These are phyloP conservation scores for Candida ponderosae DNA, from an alignment of 805 yeast genomes.

Conservation along the genomic window DNA sequence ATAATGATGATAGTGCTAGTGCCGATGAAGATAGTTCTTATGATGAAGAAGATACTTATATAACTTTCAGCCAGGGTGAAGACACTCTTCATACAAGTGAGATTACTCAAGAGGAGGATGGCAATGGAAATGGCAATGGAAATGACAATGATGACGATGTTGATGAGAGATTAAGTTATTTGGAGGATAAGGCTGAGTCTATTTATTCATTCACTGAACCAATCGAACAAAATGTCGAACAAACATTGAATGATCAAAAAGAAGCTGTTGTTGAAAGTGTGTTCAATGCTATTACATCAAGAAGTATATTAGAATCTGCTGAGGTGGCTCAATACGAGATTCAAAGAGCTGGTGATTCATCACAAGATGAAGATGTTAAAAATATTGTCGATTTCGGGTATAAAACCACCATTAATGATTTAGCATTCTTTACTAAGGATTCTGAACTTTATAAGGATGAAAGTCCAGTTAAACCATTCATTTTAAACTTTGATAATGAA, in stretches of 20 bases:
- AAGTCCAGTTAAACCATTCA: slow-evolving; percentile 12
- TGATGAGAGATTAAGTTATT: slow-evolving; percentile 2
- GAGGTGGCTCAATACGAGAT: slow-evolving; percentile 13
- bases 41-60: no score
- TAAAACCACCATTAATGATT: slow-evolving; percentile 19
- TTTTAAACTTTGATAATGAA: slow-evolving; percentile 27
- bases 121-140: not conserved
- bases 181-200: slow-evolving; percentile 3
- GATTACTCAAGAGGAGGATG: not conserved
- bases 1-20: no score
- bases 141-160: slow-evolving; percentile 4
- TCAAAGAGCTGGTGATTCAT: not conserved
- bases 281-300: slow-evolving; percentile 47
- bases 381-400: slow-evolving; percentile 16
- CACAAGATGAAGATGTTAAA: slow-evolving; percentile 1
- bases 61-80: no score
- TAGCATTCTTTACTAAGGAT: slow-evolving; percentile 20
- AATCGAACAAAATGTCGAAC: slow-evolving; percentile 26
- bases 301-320: slow-evolving; percentile 13
- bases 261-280: slow-evolving; percentile 60
- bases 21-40: no score
- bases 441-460: slow-evolving; percentile 12
- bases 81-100: slow-evolving; percentile 5
- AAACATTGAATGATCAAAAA: slow-evolving; percentile 48
- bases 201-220: slow-evolving; percentile 9